Evolutionary conservation across 2,329 filamentous ascomycete genomes (phyloP).

Genomic region (Xylariaceae sp.): DNA sequence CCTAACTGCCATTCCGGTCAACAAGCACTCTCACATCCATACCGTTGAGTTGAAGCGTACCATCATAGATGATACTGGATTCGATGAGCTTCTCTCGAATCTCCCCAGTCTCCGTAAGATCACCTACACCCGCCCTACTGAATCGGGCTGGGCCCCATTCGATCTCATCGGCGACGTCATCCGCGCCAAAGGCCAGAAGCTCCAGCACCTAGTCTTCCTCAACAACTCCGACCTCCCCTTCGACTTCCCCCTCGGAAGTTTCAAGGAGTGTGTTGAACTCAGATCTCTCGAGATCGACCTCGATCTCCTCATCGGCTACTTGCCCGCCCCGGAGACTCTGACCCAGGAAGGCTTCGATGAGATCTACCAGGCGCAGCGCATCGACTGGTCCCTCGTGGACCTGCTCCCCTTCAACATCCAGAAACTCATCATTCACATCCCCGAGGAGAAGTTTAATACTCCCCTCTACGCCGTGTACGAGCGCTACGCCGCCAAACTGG

Average conservation of each 20-base stretch:
- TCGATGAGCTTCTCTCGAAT: neutral
- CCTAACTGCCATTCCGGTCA: accelerated
- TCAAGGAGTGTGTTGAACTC: neutral
- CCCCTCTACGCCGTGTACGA: constrained; percentile 10
- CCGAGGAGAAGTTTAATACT: neutral
- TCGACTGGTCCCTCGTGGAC: constrained; percentile 8
- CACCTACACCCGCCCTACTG: neutral
- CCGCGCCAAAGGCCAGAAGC: neutral
- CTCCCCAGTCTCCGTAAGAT: neutral
- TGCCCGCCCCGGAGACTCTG: neutral
- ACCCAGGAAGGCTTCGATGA: neutral
- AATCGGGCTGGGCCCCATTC: neutral
- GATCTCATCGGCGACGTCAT: neutral
- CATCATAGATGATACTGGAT: neutral
- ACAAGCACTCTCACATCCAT: neutral
- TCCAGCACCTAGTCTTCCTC: constrained; percentile 1
- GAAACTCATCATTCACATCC: neutral
- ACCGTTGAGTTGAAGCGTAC: neutral
- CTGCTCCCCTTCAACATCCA: constrained; percentile 7
- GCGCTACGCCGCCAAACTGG: constrained; percentile 12
- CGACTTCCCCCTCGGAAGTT: neutral
- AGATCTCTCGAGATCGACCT: constrained; percentile 8
- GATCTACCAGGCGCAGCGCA: neutral
- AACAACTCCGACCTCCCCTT: constrained; percentile 1
- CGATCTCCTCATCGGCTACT: constrained; percentile 14